These are phyloP conservation scores for Cercophora sp. DNA, from an alignment of 495 filamentous ascomycete genomes.

Conservation along the genomic window DNA sequence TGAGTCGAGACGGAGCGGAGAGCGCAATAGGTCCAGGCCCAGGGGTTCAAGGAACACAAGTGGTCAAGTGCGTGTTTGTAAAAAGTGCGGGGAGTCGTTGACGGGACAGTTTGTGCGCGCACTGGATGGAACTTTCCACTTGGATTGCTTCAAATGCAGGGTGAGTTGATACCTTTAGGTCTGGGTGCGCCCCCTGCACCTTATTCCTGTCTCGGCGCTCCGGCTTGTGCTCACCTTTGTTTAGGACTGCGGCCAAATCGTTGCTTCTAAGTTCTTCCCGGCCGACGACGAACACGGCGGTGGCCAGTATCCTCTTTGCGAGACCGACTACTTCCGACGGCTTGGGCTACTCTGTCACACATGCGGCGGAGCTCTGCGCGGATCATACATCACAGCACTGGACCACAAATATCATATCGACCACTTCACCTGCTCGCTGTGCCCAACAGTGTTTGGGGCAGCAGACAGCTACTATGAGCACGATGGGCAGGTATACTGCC, in stretches of 20 bases:
- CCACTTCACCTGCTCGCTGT: conserved; percentile 97
- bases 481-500: conserved; percentile 92
- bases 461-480: conserved; percentile 99
- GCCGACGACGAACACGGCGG: conserved; percentile 82
- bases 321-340: conserved; percentile 95
- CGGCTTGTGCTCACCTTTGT: conserved; percentile 13
- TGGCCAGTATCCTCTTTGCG: conserved; percentile 91
- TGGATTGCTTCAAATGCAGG: conserved; percentile 96
- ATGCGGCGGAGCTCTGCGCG: conserved; percentile 89
- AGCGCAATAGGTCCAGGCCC: conserved; percentile 45
- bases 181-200: no score
- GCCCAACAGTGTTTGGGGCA: conserved; percentile 94
- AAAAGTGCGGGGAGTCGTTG: conserved; percentile 80
- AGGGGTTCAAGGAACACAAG: conserved; percentile 46
- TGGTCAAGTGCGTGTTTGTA: conserved; percentile 64
- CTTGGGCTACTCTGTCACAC: conserved; percentile 86
- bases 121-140: conserved; percentile 85
- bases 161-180: no score
- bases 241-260: conserved; percentile 93
- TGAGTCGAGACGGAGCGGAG: conserved; percentile 40
- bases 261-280: conserved; percentile 98
- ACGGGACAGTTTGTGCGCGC: conserved; percentile 96
- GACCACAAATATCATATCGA: conserved; percentile 99
- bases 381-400: conserved; percentile 96
- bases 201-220: background rate